Percentiles rank a stretch among this genome's conserved stretches.
phyloP scores from a whole-genome alignment of 176 grass and related monocot species.

The Phoenix roebelenii region DNA sequence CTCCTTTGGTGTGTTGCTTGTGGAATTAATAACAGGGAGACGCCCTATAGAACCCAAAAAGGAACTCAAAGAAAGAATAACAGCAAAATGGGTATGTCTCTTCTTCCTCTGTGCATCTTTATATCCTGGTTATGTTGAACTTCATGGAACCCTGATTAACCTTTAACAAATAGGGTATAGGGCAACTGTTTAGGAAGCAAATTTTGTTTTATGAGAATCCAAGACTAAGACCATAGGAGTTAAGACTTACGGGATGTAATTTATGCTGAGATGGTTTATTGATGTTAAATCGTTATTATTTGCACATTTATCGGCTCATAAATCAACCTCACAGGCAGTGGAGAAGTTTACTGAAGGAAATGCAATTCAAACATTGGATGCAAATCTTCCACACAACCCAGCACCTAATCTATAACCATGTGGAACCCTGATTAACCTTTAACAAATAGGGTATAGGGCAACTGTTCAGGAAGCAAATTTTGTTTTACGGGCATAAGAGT shows the following conservation, averaged over 20 bases:
- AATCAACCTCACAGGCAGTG: constrained; percentile 33
- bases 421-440: not conserved
- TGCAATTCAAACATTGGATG: constrained; percentile 53
- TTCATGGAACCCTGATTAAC: not conserved
- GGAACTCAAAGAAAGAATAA: constrained; percentile 52
- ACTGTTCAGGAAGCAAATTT: no score
- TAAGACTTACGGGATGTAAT: no score
- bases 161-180: no score
- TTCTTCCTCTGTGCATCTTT: not conserved
- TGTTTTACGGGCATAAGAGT: no score
- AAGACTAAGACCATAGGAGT: no score
- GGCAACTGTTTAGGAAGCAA: no score
- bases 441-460: no score
- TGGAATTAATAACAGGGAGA: constrained; percentile 58
- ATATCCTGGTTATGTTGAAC: not conserved
- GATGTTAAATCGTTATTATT: no score
- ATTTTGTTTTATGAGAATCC: no score
- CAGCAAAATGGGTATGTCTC: constrained; percentile 48
- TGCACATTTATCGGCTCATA: not conserved
- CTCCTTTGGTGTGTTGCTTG: constrained; percentile 81
- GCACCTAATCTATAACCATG: no score
- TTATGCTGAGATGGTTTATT: no score
- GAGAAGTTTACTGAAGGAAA: constrained; percentile 29
- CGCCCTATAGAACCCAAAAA: constrained; percentile 62
- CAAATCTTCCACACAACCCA: constrained; percentile 17